Conservation (phyloP, 1,139 yeast genomes). For the Yamadazyma taylorii region DNA sequence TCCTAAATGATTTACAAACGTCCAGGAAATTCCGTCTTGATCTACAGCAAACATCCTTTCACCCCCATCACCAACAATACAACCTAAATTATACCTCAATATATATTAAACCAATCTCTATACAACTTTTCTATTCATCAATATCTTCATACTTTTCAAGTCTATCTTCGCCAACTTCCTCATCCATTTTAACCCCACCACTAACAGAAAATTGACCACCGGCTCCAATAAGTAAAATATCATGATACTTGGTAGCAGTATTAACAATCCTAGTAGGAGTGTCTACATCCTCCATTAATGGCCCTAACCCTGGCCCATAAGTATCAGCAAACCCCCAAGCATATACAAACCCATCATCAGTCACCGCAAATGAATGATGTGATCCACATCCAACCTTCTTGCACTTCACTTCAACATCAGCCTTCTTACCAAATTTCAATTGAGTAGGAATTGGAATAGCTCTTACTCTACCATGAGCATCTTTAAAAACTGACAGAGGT, state of each 20-base stretch:
- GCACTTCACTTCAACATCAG: slow-evolving; percentile 35
- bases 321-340: slow-evolving; percentile 99
- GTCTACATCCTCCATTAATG: slow-evolving; percentile 85
- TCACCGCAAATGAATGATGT: slow-evolving; percentile 87
- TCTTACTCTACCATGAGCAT: slow-evolving; percentile 77
- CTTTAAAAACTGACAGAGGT: slow-evolving; percentile 68
- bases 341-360: slow-evolving; percentile 80
- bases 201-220: slow-evolving; percentile 95
- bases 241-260: slow-evolving; percentile 84
- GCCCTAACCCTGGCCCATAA: slow-evolving; percentile 93
- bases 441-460: slow-evolving; percentile 86
- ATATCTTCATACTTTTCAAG: slow-evolving; percentile 48
- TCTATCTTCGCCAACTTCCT: slow-evolving; percentile 61
- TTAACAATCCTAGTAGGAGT: slow-evolving; percentile 83
- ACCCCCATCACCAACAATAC: no score
- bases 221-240: slow-evolving; percentile 72
- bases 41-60: no score
- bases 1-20: no score
- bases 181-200: slow-evolving; percentile 74
- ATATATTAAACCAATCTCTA: neutral
- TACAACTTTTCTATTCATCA: slow-evolving; percentile 22
- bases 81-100: no score
- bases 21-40: no score
- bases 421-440: slow-evolving; percentile 34
- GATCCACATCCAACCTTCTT: slow-evolving; percentile 79